Evolutionary conservation across 2,329 filamentous ascomycete genomes (phyloP), one percentile per base, ranked within the genome.

Genomic region (Ascochyta pisi): DNA sequence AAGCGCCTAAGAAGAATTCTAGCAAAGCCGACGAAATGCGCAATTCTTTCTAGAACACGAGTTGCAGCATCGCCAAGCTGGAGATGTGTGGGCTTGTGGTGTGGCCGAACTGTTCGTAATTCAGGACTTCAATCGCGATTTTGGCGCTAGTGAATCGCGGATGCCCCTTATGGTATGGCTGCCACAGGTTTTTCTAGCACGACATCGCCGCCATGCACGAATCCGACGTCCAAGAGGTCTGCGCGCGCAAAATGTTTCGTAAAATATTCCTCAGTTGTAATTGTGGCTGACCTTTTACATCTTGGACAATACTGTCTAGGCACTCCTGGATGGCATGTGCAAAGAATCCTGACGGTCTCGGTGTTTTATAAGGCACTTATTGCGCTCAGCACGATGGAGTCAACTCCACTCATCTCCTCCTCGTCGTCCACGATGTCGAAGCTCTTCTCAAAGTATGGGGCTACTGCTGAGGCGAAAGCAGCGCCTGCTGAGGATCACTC

Each of bases 401-500:
- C 40, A 37, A 47, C 50, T 50, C 55, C 50, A 49, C 51, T 57
- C 50, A 51, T 58, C 31, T 49, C 57, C 41, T 52, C 54, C 15
- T 47, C 57, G 6, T 46, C 57, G 6, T 57, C 51, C 22, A 49
- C 50, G 19, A 63, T 65, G 60, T 54, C 58, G 7, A 58, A 60
- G 52, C 39, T 63, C 52, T 60, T 65, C 47, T 44, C 49, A 13
- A 63, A 57, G 16, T 49, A 63, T 43, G 57, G 53, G 19, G 33
- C 47, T 22, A 57, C 59, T 6, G 31, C 54, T 27, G 49, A 57
- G 34, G 52, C 47, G 27, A 48, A 57, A 34, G 33, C 39, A 15
- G 38, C 48, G 9, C 15, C 54, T 45, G 47, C 24, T 26, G 54
- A 58, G 22, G 39, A 35, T 26, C 61, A 63, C 39, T 40, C 45